Conservation (phyloP, 345 rosid species). For the Populus ilicifolia region DNA sequence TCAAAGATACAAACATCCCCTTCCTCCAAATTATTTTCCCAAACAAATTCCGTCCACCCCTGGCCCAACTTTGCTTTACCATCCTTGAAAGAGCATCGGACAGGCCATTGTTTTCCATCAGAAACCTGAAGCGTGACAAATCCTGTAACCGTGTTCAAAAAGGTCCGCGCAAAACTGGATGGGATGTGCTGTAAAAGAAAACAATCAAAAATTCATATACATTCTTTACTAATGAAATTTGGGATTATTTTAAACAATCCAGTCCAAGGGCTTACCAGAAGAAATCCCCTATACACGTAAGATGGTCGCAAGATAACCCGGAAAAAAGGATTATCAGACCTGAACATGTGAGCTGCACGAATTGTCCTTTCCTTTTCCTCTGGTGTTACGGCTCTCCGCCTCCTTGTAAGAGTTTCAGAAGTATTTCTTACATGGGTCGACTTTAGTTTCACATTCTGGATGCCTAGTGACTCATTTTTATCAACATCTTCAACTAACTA, state of each 20-base stretch:
- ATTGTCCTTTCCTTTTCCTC: constrained; percentile 30
- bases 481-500: constrained; percentile 4
- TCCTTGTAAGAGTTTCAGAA: constrained; percentile 10
- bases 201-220: background rate
- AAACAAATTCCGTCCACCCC: constrained; percentile 54
- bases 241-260: background rate
- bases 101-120: constrained; percentile 47
- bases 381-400: constrained; percentile 25
- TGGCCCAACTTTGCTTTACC: constrained; percentile 39
- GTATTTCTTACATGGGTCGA: background rate
- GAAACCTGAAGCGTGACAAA: constrained; percentile 39
- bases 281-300: constrained; percentile 27
- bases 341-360: constrained; percentile 29
- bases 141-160: constrained; percentile 36
- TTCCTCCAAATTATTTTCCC: constrained; percentile 50
- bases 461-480: constrained; percentile 5
- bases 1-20: constrained; percentile 62
- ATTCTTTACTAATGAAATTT: background rate
- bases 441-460: constrained; percentile 4
- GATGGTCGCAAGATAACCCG: constrained; percentile 36
- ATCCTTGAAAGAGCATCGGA: constrained; percentile 32
- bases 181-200: constrained; percentile 46
- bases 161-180: constrained; percentile 37
- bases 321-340: constrained; percentile 35
- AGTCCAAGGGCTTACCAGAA: constrained; percentile 30